Evolutionary conservation across 305 asterid genomes (phyloP).

Genomic region (Rubia peregrina): DNA sequence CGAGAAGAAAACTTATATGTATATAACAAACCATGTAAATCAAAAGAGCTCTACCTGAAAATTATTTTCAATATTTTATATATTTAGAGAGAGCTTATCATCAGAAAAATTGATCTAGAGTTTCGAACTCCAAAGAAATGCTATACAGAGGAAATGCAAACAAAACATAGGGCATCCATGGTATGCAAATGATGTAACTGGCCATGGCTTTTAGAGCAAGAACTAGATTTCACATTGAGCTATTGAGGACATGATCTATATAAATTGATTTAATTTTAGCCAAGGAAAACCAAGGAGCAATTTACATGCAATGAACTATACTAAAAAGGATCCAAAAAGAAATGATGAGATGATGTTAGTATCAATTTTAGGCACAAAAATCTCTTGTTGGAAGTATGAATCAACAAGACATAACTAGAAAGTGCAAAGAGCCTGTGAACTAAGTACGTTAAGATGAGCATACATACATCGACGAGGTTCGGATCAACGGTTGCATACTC

Average conservation of each 20-base stretch:
- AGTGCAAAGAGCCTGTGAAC: background rate
- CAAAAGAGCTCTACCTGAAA: background rate
- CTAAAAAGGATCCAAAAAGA: background rate
- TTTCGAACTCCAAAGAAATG: background rate
- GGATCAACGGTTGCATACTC: conserved; percentile 93
- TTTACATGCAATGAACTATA: background rate
- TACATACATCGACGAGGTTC: conserved; percentile 71
- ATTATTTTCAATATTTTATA: background rate
- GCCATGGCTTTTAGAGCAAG: background rate
- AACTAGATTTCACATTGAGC: background rate
- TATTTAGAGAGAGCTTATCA: conserved; percentile 1
- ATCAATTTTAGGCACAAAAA: background rate
- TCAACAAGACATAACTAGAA: background rate
- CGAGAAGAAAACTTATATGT: background rate
- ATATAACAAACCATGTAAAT: background rate
- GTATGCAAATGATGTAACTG: background rate
- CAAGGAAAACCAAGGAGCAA: background rate
- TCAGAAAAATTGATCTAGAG: background rate
- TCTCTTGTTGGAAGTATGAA: background rate
- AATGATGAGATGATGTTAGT: background rate
- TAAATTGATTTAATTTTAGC: background rate
- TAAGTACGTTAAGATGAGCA: conserved; percentile 22
- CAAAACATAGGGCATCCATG: background rate
- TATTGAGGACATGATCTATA: background rate
- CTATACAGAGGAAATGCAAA: background rate